Conservation (phyloP, 1,284 basidiomycete genomes). For the Sanguinoderma infundibulare region DNA sequence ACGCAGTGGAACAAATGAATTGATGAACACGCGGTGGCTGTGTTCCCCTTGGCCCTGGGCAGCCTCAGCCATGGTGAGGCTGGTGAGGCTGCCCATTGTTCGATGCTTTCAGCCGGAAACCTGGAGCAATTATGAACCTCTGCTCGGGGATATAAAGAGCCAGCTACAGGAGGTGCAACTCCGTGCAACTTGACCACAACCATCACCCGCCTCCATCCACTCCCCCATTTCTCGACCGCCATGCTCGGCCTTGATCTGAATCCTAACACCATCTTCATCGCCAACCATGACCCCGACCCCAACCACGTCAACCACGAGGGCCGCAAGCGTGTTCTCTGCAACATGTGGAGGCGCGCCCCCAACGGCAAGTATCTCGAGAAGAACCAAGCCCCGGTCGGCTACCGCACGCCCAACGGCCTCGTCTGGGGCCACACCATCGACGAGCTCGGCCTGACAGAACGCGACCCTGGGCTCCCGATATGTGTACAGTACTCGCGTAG, state of each 20-base stretch:
- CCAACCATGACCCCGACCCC: background rate
- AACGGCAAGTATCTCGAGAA: conserved; percentile 31
- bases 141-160: background rate
- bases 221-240: background rate
- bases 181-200: background rate
- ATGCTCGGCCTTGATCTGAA: background rate
- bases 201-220: background rate
- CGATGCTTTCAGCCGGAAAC: background rate
- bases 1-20: too few relatives aligned
- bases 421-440: conserved; percentile 39
- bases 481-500: conserved; percentile 39
- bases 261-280: background rate
- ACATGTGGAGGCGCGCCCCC: conserved; percentile 31
- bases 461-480: conserved; percentile 30
- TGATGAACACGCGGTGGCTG: background rate
- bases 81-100: background rate
- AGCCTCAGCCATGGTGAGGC: background rate
- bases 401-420: conserved; percentile 34
- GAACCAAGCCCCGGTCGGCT: conserved; percentile 31
- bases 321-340: conserved; percentile 15
- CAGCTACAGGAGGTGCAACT: background rate
- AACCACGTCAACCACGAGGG: background rate
- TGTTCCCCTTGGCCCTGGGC: background rate
- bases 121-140: too few relatives aligned
- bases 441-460: conserved; percentile 37